Evolutionary conservation across 1,284 basidiomycete species (phyloP), one percentile per base, ranked within the genome.

Genomic region (Lentinula novae-zelandiae): DNA sequence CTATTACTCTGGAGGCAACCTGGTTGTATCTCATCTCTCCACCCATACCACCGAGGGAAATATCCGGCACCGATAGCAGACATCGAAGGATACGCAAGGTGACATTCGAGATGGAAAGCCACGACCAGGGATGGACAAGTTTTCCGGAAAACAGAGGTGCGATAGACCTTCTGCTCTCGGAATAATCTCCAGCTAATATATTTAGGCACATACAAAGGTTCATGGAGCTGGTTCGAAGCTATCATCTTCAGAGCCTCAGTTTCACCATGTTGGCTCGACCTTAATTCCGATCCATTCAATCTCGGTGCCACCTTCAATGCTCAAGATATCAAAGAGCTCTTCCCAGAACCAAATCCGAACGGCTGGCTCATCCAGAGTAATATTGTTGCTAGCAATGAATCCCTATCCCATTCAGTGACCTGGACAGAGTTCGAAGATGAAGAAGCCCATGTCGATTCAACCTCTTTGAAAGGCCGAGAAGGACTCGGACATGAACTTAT

Each of bases 91-190:
- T 74, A 27, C 65, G 65, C 36, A 63, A 60, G 51, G 64, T 74
- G 0, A 64, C 56, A 20, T 73, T 74, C 40, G 63, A 58, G 12
- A 63, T 71, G 8, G 50, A 48, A 39, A 74, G 73, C 61, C 65
- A 66, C 60, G 74, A 76, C 61, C 73, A 75, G 64, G 73, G 73
- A 9, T 75, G 72, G 73, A 69, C 71, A n/a, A 71, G 70, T 7
- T 64, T 65, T 22, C 58, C 57, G 0, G 34, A 51, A 20, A 34
- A 62, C 44, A 38, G 34, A 60, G 58, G 63, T 60, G 6, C 31
- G 50, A 44, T 31, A 0, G 13, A 33, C 15, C 15, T 34, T 1
- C 8, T 46, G 13, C 9, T 15, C 17, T 10, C 6, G 27, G 58
- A 48, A 27, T 22, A 22, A 64, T 10, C 40, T 44, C 22, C 10